Percentiles rank a stretch among this genome's conserved stretches.
phyloP scores from a whole-genome alignment of 257 asterid species.

The Solanum pennellii region DNA sequence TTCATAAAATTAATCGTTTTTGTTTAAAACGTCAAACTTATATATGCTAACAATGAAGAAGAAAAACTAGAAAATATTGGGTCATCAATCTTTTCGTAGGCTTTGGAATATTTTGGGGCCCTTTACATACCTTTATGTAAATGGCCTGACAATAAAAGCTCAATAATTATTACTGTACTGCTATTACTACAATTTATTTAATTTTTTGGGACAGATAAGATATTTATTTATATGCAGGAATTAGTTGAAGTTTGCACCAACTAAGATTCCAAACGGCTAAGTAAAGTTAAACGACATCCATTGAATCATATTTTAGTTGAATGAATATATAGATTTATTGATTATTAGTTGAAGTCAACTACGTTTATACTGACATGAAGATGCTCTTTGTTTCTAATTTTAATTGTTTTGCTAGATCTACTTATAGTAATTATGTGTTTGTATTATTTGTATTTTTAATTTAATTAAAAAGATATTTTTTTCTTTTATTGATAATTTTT shows the following conservation, averaged over 20 bases:
- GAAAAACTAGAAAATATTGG: background rate
- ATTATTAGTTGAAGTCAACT: background rate
- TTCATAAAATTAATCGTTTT: background rate
- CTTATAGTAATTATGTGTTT: background rate
- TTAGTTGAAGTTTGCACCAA: background rate
- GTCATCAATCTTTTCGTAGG: background rate
- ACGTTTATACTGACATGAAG: background rate
- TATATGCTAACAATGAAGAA: background rate
- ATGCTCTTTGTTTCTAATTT: background rate
- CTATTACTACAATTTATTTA: background rate
- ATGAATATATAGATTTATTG: background rate
- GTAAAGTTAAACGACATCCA: background rate
- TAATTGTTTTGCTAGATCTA: background rate
- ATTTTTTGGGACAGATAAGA: background rate
- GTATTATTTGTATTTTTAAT: too few species aligned
- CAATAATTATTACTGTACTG: background rate
- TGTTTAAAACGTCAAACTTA: background rate
- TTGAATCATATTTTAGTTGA: background rate
- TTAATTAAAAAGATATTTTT: too few species aligned
- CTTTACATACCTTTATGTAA: background rate
- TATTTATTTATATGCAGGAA: background rate
- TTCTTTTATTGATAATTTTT: too few species aligned
- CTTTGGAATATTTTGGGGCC: background rate
- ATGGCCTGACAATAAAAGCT: background rate
- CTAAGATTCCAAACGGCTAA: constrained; percentile 4